Evolutionary conservation across 352 stramenopile genomes (phyloP), one percentile per base, ranked within the genome.

Genomic region (Pythium brassicae): DNA sequence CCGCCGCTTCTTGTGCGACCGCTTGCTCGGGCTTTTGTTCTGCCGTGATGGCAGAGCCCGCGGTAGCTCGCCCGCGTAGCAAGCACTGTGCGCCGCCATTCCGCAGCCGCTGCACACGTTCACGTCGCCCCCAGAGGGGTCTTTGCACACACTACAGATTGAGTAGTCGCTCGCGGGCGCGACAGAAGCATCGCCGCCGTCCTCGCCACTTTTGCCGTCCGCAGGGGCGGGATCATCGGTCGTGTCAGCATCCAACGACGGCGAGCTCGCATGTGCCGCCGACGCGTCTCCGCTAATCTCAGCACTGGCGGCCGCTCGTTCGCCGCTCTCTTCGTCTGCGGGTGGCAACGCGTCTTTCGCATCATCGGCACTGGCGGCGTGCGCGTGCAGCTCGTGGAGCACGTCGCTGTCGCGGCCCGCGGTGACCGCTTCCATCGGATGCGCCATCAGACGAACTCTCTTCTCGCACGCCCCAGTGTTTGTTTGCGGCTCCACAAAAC

Each of bases 31-130:
- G 37, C 22, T 55, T 19, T 20, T 5, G 19, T 26, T 47, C 8
- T 19, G 27, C 19, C 5, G n/a, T 10, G 15, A 34, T 29, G 19
- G 9, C 35, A 15, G 40, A 32, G 50, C 39, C 44, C 14, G 27
- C 20, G 10, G 34, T 14, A 23, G 29, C 10, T 32, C 40, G 14
- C 62, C 53, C 1, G 23, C 50, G 56, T 78, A 85, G 47, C 74
- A 85, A 57, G 51, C 62, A 8, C 22, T 20, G 39, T 85, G 72
- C 19, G 82, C 61, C 14, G 54, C 55, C 25, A 76, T 11, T 11
- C 62, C 55, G 51, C 74, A 85, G 29, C 50, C 53, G 1, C 20
- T 22, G 20, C 74, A 85, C 1, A 82, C 61, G 20, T 46, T 54
- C 42, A 78, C 14, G n/a, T 53, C 32, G 22, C 59, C 61, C 6